A percentile compares a stretch with the other conserved stretches of the same genome.
Evolutionary conservation across 768 basidiomycete species (phyloP).

Genomic region (Kwoniella europaea): DNA sequence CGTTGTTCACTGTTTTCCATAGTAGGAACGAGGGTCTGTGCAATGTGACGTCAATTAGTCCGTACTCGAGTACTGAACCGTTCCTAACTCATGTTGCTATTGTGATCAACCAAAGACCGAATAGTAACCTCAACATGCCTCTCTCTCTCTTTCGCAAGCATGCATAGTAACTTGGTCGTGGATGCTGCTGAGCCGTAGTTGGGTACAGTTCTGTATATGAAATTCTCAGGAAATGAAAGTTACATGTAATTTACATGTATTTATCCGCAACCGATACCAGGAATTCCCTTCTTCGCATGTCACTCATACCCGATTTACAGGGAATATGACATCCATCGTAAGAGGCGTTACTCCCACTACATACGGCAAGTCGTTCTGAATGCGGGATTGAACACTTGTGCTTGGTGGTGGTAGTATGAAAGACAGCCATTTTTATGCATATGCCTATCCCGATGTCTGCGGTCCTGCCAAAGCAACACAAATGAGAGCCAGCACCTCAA

Average conservation of each 20-base stretch:
- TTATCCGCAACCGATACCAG: conserved; percentile 1
- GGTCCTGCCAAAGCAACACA: too few species aligned
- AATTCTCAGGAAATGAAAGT: neutral
- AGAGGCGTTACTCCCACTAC: neutral
- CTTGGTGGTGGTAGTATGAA: neutral
- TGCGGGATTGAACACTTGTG: too few species aligned
- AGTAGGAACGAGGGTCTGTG: too few species aligned
- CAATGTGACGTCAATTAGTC: too few species aligned
- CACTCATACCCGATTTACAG: neutral
- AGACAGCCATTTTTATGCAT: conserved; percentile 5
- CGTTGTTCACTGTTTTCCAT: too few species aligned
- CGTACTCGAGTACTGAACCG: too few species aligned
- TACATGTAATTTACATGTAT: neutral
- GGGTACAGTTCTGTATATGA: neutral
- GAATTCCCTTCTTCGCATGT: neutral
- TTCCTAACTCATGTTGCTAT: too few species aligned
- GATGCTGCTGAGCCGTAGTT: neutral
- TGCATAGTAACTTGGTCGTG: too few species aligned
- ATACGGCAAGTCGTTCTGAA: neutral
- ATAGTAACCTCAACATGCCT: too few species aligned
- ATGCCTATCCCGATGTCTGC: neutral
- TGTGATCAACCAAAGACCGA: too few species aligned
- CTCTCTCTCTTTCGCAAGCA: too few species aligned
- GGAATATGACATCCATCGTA: neutral
- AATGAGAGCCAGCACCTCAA: too few species aligned